Conservation (phyloP, 495 filamentous ascomycete genomes). For the Xylaria flabelliformis region DNA sequence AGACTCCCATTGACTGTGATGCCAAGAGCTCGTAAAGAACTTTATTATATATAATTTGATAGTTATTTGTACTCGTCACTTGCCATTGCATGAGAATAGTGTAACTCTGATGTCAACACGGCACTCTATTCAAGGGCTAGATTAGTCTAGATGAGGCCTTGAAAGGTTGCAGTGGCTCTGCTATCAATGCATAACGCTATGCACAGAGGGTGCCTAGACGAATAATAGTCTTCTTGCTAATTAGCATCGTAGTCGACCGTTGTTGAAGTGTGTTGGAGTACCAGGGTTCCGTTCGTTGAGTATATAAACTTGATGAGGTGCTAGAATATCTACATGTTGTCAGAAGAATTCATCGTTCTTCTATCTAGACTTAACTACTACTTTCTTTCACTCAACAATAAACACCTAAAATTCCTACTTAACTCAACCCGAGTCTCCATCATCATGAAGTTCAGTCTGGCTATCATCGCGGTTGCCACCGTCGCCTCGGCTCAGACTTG, state of each 20-base stretch:
- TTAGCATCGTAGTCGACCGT: background rate
- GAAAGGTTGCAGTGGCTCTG: background rate
- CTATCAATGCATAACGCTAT: background rate
- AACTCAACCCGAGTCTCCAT: background rate
- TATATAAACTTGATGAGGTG: slow-evolving; percentile 7
- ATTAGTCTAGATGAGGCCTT: background rate
- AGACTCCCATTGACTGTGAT: background rate
- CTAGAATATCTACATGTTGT: background rate
- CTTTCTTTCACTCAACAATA: background rate
- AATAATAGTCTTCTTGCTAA: background rate
- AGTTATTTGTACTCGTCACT: background rate
- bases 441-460: background rate
- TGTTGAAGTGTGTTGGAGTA: background rate
- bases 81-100: background rate
- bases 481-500: slow-evolving; percentile 2
- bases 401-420: background rate
- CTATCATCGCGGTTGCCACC: background rate
- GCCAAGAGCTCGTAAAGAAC: background rate
- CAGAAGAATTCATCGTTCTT: background rate
- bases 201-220: background rate
- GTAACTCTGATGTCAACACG: background rate
- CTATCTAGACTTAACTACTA: background rate
- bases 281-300: background rate
- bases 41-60: background rate
- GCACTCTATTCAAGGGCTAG: background rate